Evolutionary conservation across 164 flowering plant genomes (phyloP).

Genomic region (Chloranthus sessilifolius): DNA sequence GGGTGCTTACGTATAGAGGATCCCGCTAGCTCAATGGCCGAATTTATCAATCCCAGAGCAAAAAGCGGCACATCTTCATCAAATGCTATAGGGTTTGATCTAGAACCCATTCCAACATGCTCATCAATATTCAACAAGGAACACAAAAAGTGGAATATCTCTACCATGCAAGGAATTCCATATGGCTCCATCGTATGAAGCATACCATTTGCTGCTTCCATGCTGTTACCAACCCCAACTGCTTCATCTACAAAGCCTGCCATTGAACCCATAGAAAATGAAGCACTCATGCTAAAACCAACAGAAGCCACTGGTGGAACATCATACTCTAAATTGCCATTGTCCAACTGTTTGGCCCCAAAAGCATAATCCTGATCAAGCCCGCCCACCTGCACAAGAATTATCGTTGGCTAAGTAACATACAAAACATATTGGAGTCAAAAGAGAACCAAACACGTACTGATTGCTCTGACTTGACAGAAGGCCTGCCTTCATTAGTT

Average conservation of each 20-base stretch:
- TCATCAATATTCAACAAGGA: conserved; percentile 29
- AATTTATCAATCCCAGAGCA: conserved; percentile 36
- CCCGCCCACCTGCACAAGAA: conserved; percentile 23
- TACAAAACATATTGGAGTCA: too few species aligned
- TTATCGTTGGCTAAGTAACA: background rate
- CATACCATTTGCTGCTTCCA: conserved; percentile 15
- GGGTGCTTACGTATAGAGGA: conserved; percentile 24
- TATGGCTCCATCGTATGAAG: conserved; percentile 30
- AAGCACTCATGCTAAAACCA: conserved; percentile 18
- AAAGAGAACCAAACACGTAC: background rate
- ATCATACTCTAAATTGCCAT: conserved; percentile 19
- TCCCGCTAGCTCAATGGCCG: conserved; percentile 40
- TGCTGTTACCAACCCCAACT: conserved; percentile 9
- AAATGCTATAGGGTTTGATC: conserved; percentile 28
- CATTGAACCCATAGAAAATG: background rate
- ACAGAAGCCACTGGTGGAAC: conserved; percentile 7
- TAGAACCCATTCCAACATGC: conserved; percentile 25
- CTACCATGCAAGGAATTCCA: conserved; percentile 43
- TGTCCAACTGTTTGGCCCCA: conserved; percentile 18
- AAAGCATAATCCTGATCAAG: conserved; percentile 16
- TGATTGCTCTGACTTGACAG: conserved; percentile 19
- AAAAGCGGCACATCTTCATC: conserved; percentile 44
- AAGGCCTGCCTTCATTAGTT: conserved; percentile 10
- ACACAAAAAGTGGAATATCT: conserved; percentile 36
- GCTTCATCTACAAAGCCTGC: conserved; percentile 19